Base-by-base conservation (phyloP, 75 land plant genomes). In the Pseudotsuga menziesii region DNA sequence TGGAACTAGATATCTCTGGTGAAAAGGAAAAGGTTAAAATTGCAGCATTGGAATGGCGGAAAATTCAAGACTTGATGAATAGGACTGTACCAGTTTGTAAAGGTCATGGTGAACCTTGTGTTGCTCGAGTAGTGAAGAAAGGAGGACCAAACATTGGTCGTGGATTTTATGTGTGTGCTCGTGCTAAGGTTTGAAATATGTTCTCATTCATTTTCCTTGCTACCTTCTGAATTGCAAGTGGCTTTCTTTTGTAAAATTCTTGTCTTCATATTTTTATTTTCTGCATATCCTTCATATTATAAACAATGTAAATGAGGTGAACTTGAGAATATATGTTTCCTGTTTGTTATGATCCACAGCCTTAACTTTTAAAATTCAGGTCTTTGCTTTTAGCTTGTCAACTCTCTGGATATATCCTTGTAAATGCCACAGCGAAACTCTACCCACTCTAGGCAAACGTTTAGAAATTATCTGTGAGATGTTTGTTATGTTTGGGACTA, bases 51-150 rank as follows among this genome's bases (percentile, higher is more conserved):
- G 90, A 94, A 77, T 93, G 97, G 98, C 87, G 78, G 77, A 84
- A 91, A 81, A 96, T 94, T 78, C 90, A 90, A 61, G 80, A 83
- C 55, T 56, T 80, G 19, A 96, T 93, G 98, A 86, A 81, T 79
- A 86, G 74, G 57, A 87, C 86, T 35, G 79, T 91, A 62, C 98
- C 97, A 52, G 69, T 96, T 7, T 96, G 98, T 75, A 72, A 78
- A 55, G 96, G 96, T 19, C 98, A 96, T 79, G 83, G 81, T 17
- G 98, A 96, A 76, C 94, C 97, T 15, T 96, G 98, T 88, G 98
- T 92, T 77, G 79, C 85, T 41, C 86, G 98, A 64, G 80, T 82
- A 26, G 98, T 94, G 64, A 96, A 94, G 85, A 96, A 94, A 84
- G 55, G 78, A 62, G 97, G 98, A 72, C 91, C 94, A 4, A 96